Percentiles rank a stretch among this genome's conserved stretches.
Evolutionary conservation across 805 yeast genomes (phyloP).

Genomic region (Starmerella ratchasimensis): DNA sequence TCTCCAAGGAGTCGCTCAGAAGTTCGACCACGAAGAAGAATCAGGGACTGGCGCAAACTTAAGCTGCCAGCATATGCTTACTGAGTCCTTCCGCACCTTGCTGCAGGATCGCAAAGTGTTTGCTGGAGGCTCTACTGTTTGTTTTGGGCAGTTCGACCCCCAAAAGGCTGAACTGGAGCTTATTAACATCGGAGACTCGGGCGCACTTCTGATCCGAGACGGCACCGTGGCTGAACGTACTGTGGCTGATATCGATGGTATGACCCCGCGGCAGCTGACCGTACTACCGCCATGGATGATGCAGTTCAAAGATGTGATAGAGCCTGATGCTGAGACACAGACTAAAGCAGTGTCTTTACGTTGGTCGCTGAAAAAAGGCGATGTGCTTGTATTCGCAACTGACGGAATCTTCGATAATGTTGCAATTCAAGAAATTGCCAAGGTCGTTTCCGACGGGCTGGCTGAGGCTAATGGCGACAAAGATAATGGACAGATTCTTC

Average conservation of each 20-base stretch:
- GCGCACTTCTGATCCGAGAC: conserved; percentile 75
- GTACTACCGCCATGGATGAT: conserved; percentile 51
- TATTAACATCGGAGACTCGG: conserved; percentile 86
- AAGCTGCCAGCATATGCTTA: conserved; percentile 32
- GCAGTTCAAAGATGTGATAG: conserved; percentile 31
- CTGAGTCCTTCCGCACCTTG: conserved; percentile 42
- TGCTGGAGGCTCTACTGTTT: conserved; percentile 91
- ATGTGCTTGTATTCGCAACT: conserved; percentile 72
- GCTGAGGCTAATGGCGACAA: neutral
- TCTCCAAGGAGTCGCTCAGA: conserved; percentile 32
- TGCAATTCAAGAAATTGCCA: conserved; percentile 30
- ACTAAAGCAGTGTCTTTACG: conserved; percentile 27
- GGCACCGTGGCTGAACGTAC: conserved; percentile 34
- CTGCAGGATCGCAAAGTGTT: conserved; percentile 43
- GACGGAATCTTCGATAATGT: conserved; percentile 91
- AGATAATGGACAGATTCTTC: conserved; percentile 8
- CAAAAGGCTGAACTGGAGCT: conserved; percentile 41
- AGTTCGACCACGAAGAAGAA: conserved; percentile 5
- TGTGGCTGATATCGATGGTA: conserved; percentile 17
- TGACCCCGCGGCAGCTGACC: conserved; percentile 79
- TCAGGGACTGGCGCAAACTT: neutral
- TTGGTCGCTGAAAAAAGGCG: conserved; percentile 55
- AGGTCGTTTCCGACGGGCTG: neutral
- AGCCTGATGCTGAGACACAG: conserved; percentile 41
- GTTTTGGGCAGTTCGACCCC: conserved; percentile 53